Conservation (phyloP, 805 yeast species). For the Metschnikowia matae region DNA sequence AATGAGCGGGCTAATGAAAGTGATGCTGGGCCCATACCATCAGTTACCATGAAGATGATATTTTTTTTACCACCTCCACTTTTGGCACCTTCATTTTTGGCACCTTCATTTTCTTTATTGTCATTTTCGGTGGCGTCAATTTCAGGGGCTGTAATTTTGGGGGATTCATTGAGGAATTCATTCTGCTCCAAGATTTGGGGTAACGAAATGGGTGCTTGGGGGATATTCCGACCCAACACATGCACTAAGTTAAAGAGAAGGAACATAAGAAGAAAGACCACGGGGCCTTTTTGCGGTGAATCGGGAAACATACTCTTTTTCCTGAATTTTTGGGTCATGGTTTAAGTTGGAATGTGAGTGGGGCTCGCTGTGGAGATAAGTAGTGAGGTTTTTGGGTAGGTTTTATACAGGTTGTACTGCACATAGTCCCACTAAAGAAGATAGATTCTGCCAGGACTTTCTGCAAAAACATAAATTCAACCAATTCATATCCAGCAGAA, state of each 20-base stretch:
- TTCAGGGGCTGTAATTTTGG: not conserved
- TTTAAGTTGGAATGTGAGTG: not conserved
- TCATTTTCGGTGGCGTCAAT: no score
- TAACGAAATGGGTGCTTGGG: not conserved
- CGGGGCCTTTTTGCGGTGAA: not conserved
- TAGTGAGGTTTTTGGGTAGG: not conserved
- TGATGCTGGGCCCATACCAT: constrained; percentile 95
- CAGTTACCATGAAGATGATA: constrained; percentile 83
- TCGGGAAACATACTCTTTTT: not conserved
- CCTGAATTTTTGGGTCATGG: not conserved
- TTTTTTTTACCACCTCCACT: constrained; percentile 48
- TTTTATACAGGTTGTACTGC: no score
- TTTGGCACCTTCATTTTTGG: constrained; percentile 25
- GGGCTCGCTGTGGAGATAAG: not conserved
- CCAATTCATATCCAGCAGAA: no score
- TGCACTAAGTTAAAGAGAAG: constrained; percentile 1
- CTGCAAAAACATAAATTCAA: no score
- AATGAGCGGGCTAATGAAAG: constrained; percentile 74
- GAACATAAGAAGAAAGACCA: not conserved
- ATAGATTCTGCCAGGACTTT: no score
- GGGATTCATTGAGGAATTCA: not conserved
- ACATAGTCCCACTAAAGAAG: no score
- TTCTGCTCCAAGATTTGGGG: no score
- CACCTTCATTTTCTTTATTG: no score
- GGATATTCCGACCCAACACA: not conserved